These are phyloP conservation scores for Parietaria judaica DNA, from an alignment of 306 rosid genomes.

Conservation along the genomic window DNA sequence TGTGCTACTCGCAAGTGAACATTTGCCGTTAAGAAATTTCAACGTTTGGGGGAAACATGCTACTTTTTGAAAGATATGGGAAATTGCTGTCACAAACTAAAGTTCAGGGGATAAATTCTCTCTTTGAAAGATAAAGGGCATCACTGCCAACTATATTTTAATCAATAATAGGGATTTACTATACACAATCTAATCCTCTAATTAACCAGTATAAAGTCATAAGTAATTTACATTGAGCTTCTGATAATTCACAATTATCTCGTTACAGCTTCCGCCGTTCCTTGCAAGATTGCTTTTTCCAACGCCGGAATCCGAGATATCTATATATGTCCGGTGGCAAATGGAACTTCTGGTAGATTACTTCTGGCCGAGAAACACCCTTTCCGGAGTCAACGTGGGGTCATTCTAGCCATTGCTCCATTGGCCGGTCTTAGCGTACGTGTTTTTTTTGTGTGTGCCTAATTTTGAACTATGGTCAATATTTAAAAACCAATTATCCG, in stretches of 20 bases:
- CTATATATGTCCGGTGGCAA: constrained; percentile 46
- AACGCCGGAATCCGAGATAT: constrained; percentile 66
- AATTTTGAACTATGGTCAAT: not conserved
- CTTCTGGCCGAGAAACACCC: constrained; percentile 82
- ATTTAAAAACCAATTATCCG: not conserved
- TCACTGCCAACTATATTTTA: no score
- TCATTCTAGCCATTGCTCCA: constrained; percentile 77
- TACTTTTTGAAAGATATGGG: no score
- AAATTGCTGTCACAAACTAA: no score
- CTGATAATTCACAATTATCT: not conserved
- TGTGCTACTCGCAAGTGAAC: no score
- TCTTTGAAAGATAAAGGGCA: no score
- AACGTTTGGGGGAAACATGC: no score
- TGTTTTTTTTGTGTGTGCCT: constrained; percentile 22
- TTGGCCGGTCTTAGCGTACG: constrained; percentile 72
- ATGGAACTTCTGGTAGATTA: constrained; percentile 46
- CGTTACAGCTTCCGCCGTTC: constrained; percentile 54
- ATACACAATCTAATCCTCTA: no score
- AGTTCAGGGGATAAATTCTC: no score
- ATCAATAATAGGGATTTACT: no score
- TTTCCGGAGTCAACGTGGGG: constrained; percentile 71
- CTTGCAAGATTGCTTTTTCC: constrained; percentile 77
- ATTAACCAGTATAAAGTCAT: not conserved
- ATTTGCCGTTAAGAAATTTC: no score
- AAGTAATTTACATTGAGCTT: not conserved